Base-by-base conservation (phyloP, 2,329 filamentous ascomycete species). In the Knufia fluminis region DNA sequence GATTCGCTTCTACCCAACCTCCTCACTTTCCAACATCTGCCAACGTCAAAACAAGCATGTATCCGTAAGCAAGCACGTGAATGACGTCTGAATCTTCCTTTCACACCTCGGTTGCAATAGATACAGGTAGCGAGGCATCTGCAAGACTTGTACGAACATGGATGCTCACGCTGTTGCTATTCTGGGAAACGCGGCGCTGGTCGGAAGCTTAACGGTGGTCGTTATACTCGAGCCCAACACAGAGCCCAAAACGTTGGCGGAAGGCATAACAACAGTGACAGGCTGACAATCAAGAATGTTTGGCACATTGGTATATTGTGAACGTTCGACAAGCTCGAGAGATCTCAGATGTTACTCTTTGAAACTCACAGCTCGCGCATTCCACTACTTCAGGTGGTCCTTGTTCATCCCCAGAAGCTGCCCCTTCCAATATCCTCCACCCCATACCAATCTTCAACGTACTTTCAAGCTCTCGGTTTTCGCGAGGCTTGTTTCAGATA, bases 381-480 rank as follows among this genome's bases (percentile, higher is more conserved):
- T 46, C 38, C 17, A 40, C 31, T 6, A 45, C 22, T 38, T 38
- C 40, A 41, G 17, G 22, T 39, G n/a, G n/a, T 38, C 17, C 19
- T 51, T 10, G 12, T 31, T 32, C 22, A 42, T 42, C 56, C 54
- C 54, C 56, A 50, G 54, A 57, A 54, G 54, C 57, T n/a, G 53
- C 53, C 57, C 57, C 52, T 58, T 39, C 55, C 57, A 59, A 48
- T 44, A 39, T 57, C 57, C 54, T 50, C 50, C 57, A 45, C 53
- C 57, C 46, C 45, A 35, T 50, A 26, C 48, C 51, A 28, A 20
- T 4, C 42, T 45, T 22, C 7, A 35, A 19, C 17, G 31, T 35
- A 35, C 33, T 12, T 32, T 20, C 23, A 17, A 28, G 26, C 16
- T 19, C 22, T 41, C 10, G 12, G 17, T 14, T 19, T 8, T 19